A percentile compares a stretch with the other conserved stretches of the same genome.
Conservation (phyloP, 306 rosid genomes). For the Casuarina glauca region DNA sequence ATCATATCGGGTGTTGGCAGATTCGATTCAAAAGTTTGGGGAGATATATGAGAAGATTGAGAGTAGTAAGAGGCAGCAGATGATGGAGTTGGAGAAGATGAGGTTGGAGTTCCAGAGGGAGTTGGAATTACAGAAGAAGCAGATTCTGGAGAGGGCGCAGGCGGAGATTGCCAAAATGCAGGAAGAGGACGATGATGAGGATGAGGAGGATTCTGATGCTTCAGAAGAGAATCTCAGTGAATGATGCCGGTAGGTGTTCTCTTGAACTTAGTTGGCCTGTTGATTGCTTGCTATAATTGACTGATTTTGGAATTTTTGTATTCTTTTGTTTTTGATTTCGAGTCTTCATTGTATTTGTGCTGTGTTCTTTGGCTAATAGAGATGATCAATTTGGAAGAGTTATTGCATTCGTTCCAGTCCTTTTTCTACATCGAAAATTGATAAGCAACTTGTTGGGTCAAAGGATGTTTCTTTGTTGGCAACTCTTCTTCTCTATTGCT, state of each 20-base stretch:
- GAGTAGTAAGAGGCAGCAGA: constrained; percentile 79
- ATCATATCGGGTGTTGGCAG: constrained; percentile 57
- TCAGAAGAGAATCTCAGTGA: constrained; percentile 51
- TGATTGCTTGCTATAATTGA: constrained; percentile 22
- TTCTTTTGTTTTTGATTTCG: constrained; percentile 16
- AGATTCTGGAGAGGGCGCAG: constrained; percentile 74
- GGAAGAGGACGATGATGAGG: constrained; percentile 37
- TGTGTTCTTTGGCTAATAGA: not conserved
- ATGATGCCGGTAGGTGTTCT: constrained; percentile 33
- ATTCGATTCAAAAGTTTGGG: constrained; percentile 74
- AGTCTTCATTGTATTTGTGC: not conserved
- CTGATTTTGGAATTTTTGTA: not conserved
- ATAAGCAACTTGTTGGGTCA: not conserved
- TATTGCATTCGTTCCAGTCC: constrained; percentile 10
- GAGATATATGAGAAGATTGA: constrained; percentile 81
- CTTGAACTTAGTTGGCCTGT: constrained; percentile 10
- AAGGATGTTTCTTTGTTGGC: not conserved
- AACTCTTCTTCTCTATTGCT: not conserved
- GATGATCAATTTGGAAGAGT: not conserved
- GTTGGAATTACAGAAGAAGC: constrained; percentile 80
- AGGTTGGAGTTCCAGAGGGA: constrained; percentile 66
- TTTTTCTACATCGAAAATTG: not conserved
- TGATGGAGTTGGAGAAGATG: constrained; percentile 87
- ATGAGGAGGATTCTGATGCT: constrained; percentile 44
- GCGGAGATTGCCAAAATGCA: constrained; percentile 63